Conservation (phyloP, 306 rosid species). For the Comarum palustre region DNA sequence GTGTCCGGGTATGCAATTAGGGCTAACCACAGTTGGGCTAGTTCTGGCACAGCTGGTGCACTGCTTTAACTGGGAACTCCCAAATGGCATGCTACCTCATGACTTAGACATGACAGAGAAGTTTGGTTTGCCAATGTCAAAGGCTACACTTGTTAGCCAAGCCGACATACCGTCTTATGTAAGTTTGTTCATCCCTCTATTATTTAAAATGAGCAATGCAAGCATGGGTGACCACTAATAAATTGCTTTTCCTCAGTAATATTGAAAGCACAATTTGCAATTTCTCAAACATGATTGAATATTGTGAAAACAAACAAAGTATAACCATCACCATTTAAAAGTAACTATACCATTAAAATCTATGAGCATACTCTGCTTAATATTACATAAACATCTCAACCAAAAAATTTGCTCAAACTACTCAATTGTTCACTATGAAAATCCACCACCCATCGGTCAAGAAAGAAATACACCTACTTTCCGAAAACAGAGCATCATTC, state of each 20-base stretch:
- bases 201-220: too few relatives aligned
- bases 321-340: neutral
- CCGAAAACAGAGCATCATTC: neutral
- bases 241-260: too few relatives aligned
- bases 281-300: neutral
- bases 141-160: conserved; percentile 12
- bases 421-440: conserved; percentile 7
- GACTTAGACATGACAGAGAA: conserved; percentile 37
- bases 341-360: conserved; percentile 7
- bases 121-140: conserved; percentile 16
- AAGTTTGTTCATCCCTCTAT: too few relatives aligned
- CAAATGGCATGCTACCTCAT: neutral
- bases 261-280: neutral
- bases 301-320: neutral
- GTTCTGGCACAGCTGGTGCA: conserved; percentile 30
- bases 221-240: too few relatives aligned
- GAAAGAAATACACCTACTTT: neutral
- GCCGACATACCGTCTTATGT: conserved; percentile 20
- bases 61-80: conserved; percentile 47
- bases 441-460: conserved; percentile 4
- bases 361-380: conserved; percentile 11
- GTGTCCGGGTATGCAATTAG: conserved; percentile 17
- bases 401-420: conserved; percentile 5
- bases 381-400: conserved; percentile 16
- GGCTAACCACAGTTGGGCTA: conserved; percentile 8